A percentile compares a stretch with the other conserved stretches of the same genome.
phyloP scores from a whole-genome alignment of 768 basidiomycete species.

The Macrolepiota albuminosa region DNA sequence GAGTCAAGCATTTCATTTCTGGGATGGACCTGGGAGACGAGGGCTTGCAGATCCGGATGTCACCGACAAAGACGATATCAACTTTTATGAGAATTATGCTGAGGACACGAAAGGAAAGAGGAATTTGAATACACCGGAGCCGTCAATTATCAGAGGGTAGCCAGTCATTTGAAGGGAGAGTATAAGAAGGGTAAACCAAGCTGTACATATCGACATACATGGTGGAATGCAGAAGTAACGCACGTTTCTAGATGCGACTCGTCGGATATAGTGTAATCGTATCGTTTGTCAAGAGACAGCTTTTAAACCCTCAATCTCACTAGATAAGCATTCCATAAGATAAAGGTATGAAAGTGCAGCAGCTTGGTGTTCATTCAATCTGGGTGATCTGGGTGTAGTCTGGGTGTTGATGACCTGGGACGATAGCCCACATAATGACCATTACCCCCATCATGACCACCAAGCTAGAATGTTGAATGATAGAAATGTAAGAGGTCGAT shows the following conservation, averaged over 20 bases:
- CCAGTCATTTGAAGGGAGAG: neutral
- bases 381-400: neutral
- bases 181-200: neutral
- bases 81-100: constrained; percentile 89
- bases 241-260: neutral
- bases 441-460: constrained; percentile 59
- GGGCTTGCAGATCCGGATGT: constrained; percentile 29
- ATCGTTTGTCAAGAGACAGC: neutral
- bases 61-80: constrained; percentile 50
- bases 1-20: constrained; percentile 87
- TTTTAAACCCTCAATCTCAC: neutral
- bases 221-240: neutral
- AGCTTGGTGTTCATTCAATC: constrained; percentile 9
- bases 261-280: neutral
- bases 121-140: constrained; percentile 22
- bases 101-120: constrained; percentile 67
- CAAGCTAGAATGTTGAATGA: constrained; percentile 30
- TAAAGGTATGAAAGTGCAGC: neutral
- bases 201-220: neutral
- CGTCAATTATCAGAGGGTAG: constrained; percentile 2
- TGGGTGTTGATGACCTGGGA: constrained; percentile 27
- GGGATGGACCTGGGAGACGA: constrained; percentile 78
- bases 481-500: neutral
- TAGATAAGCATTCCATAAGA: neutral
- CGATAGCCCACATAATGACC: constrained; percentile 51